Evolutionary conservation across 257 asterid species (phyloP).

Genomic region (Voacanga thouarsii): DNA sequence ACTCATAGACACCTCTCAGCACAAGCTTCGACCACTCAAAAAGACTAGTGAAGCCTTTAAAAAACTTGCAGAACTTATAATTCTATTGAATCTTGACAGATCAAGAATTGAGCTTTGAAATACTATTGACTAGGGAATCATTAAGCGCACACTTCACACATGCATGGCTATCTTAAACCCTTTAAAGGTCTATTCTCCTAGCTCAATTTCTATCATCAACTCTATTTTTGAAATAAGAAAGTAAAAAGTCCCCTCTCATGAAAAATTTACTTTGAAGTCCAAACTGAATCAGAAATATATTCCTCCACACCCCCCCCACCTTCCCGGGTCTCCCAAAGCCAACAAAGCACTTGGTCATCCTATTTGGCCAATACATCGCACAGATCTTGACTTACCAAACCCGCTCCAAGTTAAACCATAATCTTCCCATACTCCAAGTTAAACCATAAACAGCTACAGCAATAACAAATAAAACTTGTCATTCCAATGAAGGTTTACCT

Average conservation of each 20-base stretch:
- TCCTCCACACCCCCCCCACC: background rate
- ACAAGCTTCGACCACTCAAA: background rate
- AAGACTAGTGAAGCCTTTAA: background rate
- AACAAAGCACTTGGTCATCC: background rate
- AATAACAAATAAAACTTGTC: too few relatives aligned
- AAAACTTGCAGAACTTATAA: background rate
- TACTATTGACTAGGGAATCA: too few relatives aligned
- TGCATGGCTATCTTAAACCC: background rate
- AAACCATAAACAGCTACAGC: too few relatives aligned
- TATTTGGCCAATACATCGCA: background rate
- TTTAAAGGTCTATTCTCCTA: background rate
- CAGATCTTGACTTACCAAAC: background rate
- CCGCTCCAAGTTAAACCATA: too few relatives aligned
- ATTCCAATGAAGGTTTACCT: too few relatives aligned
- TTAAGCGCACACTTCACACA: background rate
- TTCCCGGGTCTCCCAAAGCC: background rate
- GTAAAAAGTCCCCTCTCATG: background rate
- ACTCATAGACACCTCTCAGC: background rate
- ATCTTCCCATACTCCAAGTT: too few relatives aligned
- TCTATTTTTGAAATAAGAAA: background rate
- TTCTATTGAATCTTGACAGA: background rate
- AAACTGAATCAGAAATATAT: background rate
- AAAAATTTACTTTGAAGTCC: background rate
- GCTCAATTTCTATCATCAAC: background rate
- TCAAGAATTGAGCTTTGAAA: too few relatives aligned